Conservation (phyloP, 352 stramenopile species). For the Globisporangium barbulae region DNA sequence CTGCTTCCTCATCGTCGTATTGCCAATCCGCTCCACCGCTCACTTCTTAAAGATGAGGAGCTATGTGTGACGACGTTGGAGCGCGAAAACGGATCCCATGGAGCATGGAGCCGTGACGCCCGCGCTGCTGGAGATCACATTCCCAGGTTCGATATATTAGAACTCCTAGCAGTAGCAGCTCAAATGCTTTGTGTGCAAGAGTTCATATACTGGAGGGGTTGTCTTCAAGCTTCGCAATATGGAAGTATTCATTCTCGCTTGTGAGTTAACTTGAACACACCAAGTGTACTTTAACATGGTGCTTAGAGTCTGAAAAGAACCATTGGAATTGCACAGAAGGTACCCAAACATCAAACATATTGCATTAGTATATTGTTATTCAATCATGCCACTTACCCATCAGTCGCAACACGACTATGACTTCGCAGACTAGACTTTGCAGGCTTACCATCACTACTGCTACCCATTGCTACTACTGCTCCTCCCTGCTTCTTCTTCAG, state of each 20-base stretch:
- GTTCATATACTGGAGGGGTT: too few relatives aligned
- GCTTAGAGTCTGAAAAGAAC: too few relatives aligned
- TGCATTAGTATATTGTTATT: too few relatives aligned
- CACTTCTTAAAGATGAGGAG: neutral
- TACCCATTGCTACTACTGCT: conserved; percentile 10
- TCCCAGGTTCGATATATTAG: conserved; percentile 14
- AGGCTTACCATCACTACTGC: conserved; percentile 24
- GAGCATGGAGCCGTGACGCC: neutral
- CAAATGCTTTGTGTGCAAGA: too few relatives aligned
- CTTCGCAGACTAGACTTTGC: conserved; percentile 7
- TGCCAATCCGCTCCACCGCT: neutral
- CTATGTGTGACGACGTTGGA: too few relatives aligned
- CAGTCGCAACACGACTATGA: conserved; percentile 11
- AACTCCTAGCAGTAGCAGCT: conserved; percentile 33
- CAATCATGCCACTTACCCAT: conserved; percentile 1
- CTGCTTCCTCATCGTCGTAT: neutral
- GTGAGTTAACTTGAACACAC: too few relatives aligned
- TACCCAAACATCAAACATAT: too few relatives aligned
- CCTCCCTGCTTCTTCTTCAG: conserved; percentile 35
- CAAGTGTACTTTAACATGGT: too few relatives aligned
- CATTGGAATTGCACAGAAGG: too few relatives aligned
- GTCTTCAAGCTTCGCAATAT: too few relatives aligned
- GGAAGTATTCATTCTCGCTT: too few relatives aligned
- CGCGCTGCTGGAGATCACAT: conserved; percentile 21
- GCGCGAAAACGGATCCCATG: neutral